Percentiles rank a stretch among this genome's conserved stretches.
Evolutionary conservation across 192 early-diverging fungal species (phyloP).

Genomic region (Helicostylum pulchrum): DNA sequence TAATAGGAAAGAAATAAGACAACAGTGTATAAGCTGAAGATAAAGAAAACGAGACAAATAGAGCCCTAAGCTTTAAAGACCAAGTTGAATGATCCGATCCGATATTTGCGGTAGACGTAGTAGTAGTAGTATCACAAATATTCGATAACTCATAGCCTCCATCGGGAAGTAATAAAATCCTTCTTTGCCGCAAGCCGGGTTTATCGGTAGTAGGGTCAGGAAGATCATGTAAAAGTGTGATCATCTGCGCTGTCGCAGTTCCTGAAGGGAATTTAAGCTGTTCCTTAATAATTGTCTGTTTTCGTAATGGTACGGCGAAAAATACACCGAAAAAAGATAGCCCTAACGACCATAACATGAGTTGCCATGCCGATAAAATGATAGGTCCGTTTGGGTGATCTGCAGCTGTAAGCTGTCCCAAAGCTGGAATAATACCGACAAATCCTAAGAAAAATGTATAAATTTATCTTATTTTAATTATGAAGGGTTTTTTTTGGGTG

Average conservation of each 20-base stretch:
- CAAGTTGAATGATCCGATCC: slow-evolving; percentile 50
- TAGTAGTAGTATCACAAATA: neutral
- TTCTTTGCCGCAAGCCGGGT: slow-evolving; percentile 30
- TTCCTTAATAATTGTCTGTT: slow-evolving; percentile 74
- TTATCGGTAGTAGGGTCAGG: slow-evolving; percentile 17
- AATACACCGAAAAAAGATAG: slow-evolving; percentile 87
- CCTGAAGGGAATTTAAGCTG: slow-evolving; percentile 86
- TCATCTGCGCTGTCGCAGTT: slow-evolving; percentile 83
- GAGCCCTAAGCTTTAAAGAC: slow-evolving; percentile 53
- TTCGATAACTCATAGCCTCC: neutral
- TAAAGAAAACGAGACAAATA: slow-evolving; percentile 54
- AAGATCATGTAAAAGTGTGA: slow-evolving; percentile 62
- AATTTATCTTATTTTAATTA: neutral
- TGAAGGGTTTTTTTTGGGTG: neutral
- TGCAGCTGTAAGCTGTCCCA: slow-evolving; percentile 60
- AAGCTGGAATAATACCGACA: slow-evolving; percentile 80
- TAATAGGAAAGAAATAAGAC: slow-evolving; percentile 58
- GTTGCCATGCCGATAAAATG: slow-evolving; percentile 38
- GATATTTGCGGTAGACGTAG: neutral
- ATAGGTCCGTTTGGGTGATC: slow-evolving; percentile 59
- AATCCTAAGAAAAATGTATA: slow-evolving; percentile 45
- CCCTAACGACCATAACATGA: slow-evolving; percentile 73
- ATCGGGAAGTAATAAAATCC: neutral
- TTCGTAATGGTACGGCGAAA: slow-evolving; percentile 78
- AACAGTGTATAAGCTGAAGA: slow-evolving; percentile 63